Evolutionary conservation across 164 flowering plant genomes (phyloP).

Genomic region (Chimonanthus salicifolius): DNA sequence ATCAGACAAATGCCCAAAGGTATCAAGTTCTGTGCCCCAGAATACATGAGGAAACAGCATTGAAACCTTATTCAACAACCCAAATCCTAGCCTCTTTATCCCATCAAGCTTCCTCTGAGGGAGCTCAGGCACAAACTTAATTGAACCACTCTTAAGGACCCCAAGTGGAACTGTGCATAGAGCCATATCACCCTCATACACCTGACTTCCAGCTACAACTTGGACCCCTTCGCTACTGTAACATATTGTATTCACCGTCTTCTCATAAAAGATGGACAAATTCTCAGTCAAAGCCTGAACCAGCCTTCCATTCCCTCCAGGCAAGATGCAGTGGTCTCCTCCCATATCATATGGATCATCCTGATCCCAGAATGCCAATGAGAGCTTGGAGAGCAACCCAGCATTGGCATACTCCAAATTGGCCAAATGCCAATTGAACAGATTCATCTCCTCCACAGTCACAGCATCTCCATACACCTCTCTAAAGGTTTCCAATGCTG

Average conservation of each 20-base stretch:
- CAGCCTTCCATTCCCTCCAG: conserved; percentile 83
- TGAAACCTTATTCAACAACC: conserved; percentile 88
- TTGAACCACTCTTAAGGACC: conserved; percentile 57
- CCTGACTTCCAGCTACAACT: conserved; percentile 66
- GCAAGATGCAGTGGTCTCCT: conserved; percentile 94
- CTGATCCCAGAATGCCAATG: conserved; percentile 94
- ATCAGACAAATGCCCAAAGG: conserved; percentile 72
- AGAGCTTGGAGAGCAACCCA: conserved; percentile 75
- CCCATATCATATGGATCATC: conserved; percentile 99
- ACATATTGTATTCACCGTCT: conserved; percentile 54
- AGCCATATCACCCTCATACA: conserved; percentile 73
- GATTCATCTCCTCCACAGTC: conserved; percentile 54
- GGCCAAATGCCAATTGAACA: conserved; percentile 95
- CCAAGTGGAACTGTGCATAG: conserved; percentile 97
- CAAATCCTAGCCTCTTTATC: conserved; percentile 85
- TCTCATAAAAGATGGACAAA: conserved; percentile 69
- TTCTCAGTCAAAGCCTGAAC: conserved; percentile 71
- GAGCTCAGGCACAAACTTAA: conserved; percentile 77
- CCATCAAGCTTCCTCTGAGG: conserved; percentile 76
- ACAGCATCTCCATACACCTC: conserved; percentile 64
- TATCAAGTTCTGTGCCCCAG: conserved; percentile 94
- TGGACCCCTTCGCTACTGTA: conserved; percentile 77
- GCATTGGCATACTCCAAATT: conserved; percentile 98
- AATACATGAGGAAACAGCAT: conserved; percentile 86
- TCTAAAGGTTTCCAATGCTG: conserved; percentile 66